These are phyloP conservation scores for Alternaria brassicicola DNA, from an alignment of 2,329 filamentous ascomycete genomes.

Conservation along the genomic window DNA sequence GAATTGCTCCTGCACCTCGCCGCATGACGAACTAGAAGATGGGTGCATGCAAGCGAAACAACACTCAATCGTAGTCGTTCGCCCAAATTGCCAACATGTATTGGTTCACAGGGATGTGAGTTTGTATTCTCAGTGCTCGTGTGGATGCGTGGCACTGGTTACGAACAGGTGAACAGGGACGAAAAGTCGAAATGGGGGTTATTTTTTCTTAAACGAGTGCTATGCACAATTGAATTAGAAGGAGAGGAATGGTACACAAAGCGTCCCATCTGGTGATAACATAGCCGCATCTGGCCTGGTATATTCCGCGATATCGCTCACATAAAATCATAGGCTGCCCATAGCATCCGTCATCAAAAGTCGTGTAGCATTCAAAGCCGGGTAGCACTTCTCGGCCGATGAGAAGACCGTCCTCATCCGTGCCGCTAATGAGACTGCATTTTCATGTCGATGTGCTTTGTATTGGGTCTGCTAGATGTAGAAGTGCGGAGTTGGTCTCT, in stretches of 20 bases:
- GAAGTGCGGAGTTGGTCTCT: constrained; percentile 4
- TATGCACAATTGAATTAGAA: constrained; percentile 11
- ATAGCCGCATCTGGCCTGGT: constrained; percentile 21
- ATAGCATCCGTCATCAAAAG: constrained; percentile 12
- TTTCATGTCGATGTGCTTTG: not conserved
- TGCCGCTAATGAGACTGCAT: not conserved
- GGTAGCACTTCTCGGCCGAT: not conserved
- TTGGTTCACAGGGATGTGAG: not conserved
- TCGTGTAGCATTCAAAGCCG: not conserved
- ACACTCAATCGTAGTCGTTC: not conserved
- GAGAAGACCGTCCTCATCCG: not conserved
- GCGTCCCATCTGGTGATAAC: constrained; percentile 25
- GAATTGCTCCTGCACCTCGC: not conserved
- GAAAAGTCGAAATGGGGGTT: not conserved
- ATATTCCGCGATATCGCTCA: constrained; percentile 14
- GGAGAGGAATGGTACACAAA: constrained; percentile 19
- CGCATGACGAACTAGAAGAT: not conserved
- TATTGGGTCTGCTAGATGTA: not conserved
- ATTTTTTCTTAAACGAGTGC: constrained; percentile 7
- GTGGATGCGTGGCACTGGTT: not conserved
- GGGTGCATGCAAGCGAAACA: not conserved
- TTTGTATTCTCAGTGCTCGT: not conserved
- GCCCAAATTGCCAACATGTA: not conserved
- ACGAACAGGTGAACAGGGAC: not conserved
- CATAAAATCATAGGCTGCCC: constrained; percentile 15